These are phyloP conservation scores for Pisolithus albus DNA, from an alignment of 768 basidiomycete species.

Conservation along the genomic window DNA sequence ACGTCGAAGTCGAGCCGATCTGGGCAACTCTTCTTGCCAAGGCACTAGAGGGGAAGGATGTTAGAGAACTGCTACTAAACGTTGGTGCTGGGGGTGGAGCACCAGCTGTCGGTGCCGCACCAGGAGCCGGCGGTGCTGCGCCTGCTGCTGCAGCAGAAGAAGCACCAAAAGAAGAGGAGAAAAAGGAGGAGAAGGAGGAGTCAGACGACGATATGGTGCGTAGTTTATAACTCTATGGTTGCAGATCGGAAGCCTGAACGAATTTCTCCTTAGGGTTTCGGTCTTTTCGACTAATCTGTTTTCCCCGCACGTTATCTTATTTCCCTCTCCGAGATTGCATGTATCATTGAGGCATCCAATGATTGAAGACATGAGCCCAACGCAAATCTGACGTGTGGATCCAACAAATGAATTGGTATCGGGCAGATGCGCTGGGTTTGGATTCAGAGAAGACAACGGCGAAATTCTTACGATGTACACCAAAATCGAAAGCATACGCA, in stretches of 20 bases:
- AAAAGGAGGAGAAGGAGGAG: slow-evolving; percentile 85
- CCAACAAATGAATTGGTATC: no score
- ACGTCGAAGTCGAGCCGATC: slow-evolving; percentile 87
- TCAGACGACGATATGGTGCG: slow-evolving; percentile 87
- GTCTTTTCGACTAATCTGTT: slow-evolving; percentile 80
- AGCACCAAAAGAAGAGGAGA: slow-evolving; percentile 66
- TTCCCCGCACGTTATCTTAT: slow-evolving; percentile 20
- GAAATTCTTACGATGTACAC: no score
- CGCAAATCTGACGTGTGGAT: no score
- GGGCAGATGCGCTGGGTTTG: no score
- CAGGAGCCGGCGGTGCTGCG: slow-evolving; percentile 50
- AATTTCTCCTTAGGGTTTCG: slow-evolving; percentile 67
- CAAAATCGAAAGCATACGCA: no score
- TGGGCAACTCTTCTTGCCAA: slow-evolving; percentile 97
- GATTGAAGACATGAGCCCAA: not conserved
- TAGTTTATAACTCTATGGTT: slow-evolving; percentile 4
- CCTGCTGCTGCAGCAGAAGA: slow-evolving; percentile 65
- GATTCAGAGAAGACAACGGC: no score
- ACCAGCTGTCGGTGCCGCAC: slow-evolving; percentile 57
- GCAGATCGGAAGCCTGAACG: not conserved
- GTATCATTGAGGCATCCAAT: slow-evolving; percentile 1
- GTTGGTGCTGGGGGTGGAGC: slow-evolving; percentile 90
- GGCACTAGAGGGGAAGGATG: slow-evolving; percentile 95
- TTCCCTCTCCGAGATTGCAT: slow-evolving; percentile 5
- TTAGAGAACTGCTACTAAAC: slow-evolving; percentile 92